These are phyloP conservation scores for Orbilia javanica DNA, from an alignment of 2,329 filamentous ascomycete genomes.

Conservation along the genomic window DNA sequence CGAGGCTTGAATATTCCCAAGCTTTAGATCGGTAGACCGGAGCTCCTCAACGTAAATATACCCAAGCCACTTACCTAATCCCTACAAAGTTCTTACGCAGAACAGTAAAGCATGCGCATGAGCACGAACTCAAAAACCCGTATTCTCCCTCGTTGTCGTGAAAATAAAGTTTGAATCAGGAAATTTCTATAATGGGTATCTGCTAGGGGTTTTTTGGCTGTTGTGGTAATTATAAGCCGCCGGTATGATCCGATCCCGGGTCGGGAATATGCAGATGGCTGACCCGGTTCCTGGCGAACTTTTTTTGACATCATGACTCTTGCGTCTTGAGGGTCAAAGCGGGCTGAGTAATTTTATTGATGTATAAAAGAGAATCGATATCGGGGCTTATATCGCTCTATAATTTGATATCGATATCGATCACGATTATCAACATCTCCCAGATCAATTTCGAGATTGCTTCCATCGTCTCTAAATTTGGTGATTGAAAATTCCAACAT, in stretches of 20 bases:
- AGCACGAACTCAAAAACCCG: background rate
- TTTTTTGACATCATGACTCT: conserved; percentile 3
- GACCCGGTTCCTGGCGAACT: conserved; percentile 23
- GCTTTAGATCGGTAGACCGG: background rate
- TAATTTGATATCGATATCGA: background rate
- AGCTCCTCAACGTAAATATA: background rate
- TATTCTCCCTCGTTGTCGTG: background rate
- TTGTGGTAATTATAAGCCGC: background rate
- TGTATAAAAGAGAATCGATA: no score
- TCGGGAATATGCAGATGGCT: conserved; percentile 21
- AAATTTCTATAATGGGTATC: conserved; percentile 15
- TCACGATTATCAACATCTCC: background rate
- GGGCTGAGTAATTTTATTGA: background rate
- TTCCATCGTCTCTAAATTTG: background rate
- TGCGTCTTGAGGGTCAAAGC: background rate
- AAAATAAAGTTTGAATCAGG: conserved; percentile 20
- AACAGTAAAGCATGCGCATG: no score
- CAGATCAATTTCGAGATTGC: background rate
- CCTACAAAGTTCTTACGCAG: background rate
- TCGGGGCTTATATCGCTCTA: background rate
- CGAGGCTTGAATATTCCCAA: no score
- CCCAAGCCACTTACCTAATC: background rate
- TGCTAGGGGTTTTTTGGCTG: background rate
- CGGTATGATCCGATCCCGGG: conserved; percentile 15
- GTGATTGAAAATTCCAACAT: conserved; percentile 15